Base-by-base conservation (phyloP, 106 monocot species). In the Allium sativum region DNA sequence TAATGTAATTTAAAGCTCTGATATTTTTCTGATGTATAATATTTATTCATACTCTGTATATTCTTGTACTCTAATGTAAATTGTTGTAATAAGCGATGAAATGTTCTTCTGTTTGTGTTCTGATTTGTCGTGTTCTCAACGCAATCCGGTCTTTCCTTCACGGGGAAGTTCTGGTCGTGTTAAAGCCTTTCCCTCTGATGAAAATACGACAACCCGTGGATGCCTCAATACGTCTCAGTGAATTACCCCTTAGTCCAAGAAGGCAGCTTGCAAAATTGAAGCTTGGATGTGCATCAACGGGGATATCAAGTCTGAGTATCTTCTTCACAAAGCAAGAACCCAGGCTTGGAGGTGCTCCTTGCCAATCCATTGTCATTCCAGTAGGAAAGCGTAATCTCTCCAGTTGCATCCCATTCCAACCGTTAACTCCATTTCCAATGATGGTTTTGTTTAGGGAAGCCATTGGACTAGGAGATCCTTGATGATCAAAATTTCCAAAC, bases 241-340 rank as follows among this genome's bases (percentile, higher is more conserved):
- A 95, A 72, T 95, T 95, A 1, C 94, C 94, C 63, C 94, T 81
- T 8, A 90, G 94, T 52, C 94, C 94, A 21, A 95, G 78, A 79
- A 95, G 86, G 44, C 94, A 80, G 10, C 94, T 90, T 13, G 90
- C 90, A 87, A 95, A 95, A 78, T 95, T 95, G 78, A 95, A 95
- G 81, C 74, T 95, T 56, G 95, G 95, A 62, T 90, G 90, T 44
- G 67, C 63, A 52, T 87, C 82, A 10, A 81, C 86, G 56, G 90
- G 95, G 68, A 95, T 83, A 58, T 95, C 95, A 66, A 95, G 77
- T 6, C 95, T 86, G 72, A 95, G 51, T 56, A 90, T 84, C 84
- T 90, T 95, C 67, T 90, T 95, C 48, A 95, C 71, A 56, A 87
- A 63, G 55, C 68, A 77, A 61, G 90, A 87, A 71, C 73, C 84